phyloP scores from a whole-genome alignment of 129 eudicot genomes.

The Glebionis coronaria region DNA sequence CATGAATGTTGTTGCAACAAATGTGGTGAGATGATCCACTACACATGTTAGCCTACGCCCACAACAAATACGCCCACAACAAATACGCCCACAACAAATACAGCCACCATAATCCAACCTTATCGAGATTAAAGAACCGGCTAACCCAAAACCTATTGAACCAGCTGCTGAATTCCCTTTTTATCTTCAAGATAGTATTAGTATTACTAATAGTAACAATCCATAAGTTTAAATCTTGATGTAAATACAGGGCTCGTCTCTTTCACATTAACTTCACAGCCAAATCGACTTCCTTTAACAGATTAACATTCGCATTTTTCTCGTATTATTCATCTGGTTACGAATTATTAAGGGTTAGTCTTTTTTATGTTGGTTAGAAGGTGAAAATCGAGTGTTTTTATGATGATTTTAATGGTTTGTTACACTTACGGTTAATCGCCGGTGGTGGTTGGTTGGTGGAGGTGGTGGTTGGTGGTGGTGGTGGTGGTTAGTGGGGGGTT shows the following conservation, averaged over 20 bases:
- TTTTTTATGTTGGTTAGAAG: no score
- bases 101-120: neutral
- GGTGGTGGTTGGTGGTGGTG: no score
- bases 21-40: conserved; percentile 34
- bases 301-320: no score
- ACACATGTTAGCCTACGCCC: conserved; percentile 26
- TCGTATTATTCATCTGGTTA: no score
- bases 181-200: conserved; percentile 4
- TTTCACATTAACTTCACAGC: conserved; percentile 24
- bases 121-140: neutral
- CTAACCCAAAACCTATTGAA: conserved; percentile 6
- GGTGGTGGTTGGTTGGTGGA: no score
- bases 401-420: no score
- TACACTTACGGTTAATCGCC: no score
- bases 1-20: conserved; percentile 22
- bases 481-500: no score
- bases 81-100: conserved; percentile 14
- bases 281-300: no score
- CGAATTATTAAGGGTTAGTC: no score
- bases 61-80: conserved; percentile 24
- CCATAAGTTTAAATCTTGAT: conserved; percentile 28
- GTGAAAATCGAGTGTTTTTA: no score
- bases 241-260: conserved; percentile 18
- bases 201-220: neutral
- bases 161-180: conserved; percentile 6